These are phyloP conservation scores for Erodium chrysanthum DNA, from an alignment of 441 rosid species.

Conservation along the genomic window DNA sequence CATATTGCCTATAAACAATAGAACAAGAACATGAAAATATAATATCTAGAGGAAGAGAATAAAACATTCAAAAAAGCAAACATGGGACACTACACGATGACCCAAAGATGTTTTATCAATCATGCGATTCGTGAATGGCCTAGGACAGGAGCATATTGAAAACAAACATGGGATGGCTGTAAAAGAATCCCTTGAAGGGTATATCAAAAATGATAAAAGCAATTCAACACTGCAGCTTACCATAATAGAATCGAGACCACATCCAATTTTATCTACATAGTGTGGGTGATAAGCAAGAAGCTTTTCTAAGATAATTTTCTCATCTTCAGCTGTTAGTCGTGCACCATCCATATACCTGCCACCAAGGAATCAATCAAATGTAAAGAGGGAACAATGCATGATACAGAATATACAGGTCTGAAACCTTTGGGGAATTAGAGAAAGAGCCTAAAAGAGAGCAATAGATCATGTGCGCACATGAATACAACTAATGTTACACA, in stretches of 20 bases:
- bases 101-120: too few relatives aligned
- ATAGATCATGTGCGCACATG: not conserved
- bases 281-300: conserved; percentile 72
- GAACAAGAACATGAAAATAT: too few relatives aligned
- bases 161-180: too few relatives aligned
- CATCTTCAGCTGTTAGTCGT: conserved; percentile 49
- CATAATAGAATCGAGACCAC: conserved; percentile 64
- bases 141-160: too few relatives aligned
- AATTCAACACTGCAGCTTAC: conserved; percentile 29
- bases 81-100: too few relatives aligned
- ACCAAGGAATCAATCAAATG: conserved; percentile 8
- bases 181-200: not conserved
- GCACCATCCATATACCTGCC: conserved; percentile 60
- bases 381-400: not conserved
- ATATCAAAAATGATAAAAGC: not conserved
- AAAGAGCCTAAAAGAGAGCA: not conserved
- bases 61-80: too few relatives aligned
- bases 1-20: too few relatives aligned
- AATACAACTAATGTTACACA: not conserved
- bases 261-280: conserved; percentile 69
- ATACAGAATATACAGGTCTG: not conserved
- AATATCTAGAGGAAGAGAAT: too few relatives aligned
- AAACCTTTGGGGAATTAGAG: too few relatives aligned
- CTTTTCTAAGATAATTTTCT: conserved; percentile 44
- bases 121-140: too few relatives aligned